These are phyloP conservation scores for Boletus hoseneyae DNA, from an alignment of 1,284 basidiomycete species.

Conservation along the genomic window DNA sequence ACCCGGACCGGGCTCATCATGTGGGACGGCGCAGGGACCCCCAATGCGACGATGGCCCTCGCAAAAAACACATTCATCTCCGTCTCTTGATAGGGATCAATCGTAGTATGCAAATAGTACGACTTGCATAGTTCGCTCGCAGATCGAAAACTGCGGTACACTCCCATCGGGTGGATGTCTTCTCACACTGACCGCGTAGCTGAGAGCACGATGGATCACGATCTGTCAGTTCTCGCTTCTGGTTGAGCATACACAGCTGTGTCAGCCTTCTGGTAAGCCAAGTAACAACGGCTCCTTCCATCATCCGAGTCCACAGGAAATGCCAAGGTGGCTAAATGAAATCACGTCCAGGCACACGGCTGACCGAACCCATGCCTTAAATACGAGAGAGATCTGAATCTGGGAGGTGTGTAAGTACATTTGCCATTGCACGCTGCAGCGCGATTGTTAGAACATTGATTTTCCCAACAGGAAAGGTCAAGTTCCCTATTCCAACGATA, in stretches of 20 bases:
- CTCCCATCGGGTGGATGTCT: conserved; percentile 21
- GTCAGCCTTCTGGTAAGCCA: conserved; percentile 16
- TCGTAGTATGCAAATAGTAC: conserved; percentile 17
- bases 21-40: conserved; percentile 21
- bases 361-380: conserved; percentile 31
- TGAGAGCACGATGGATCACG: conserved; percentile 5
- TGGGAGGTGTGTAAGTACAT: conserved; percentile 30
- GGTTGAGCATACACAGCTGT: conserved; percentile 9
- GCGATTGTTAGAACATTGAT: conserved; percentile 30
- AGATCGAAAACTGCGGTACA: conserved; percentile 23
- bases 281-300: conserved; percentile 14
- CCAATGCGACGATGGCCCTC: conserved; percentile 10
- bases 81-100: conserved; percentile 17
- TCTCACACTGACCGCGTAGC: conserved; percentile 18
- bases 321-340: conserved; percentile 39
- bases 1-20: conserved; percentile 5
- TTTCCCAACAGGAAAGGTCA: conserved; percentile 38
- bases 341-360: conserved; percentile 34
- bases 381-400: conserved; percentile 35
- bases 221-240: conserved; percentile 26
- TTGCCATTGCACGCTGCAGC: conserved; percentile 32
- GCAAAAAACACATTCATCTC: conserved; percentile 29
- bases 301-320: conserved; percentile 26
- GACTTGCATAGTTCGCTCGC: conserved; percentile 13
- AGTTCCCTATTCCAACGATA: conserved; percentile 33